phyloP scores from a whole-genome alignment of 2,329 filamentous ascomycete genomes.

The Biscogniauxia mediterranea region DNA sequence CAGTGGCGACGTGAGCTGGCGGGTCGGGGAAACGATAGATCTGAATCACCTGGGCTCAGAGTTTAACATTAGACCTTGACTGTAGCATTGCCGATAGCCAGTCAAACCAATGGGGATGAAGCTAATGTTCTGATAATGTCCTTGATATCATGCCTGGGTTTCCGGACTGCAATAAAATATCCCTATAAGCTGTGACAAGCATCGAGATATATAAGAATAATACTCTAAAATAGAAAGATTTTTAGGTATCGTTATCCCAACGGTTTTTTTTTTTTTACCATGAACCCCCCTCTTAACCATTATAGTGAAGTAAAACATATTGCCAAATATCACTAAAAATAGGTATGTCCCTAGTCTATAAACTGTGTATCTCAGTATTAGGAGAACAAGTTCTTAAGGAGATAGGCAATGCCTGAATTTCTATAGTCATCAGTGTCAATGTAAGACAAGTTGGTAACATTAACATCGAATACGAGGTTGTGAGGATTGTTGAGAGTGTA shows the following conservation, averaged over 20 bases:
- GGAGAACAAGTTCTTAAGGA: constrained; percentile 22
- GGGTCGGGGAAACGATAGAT: constrained; percentile 32
- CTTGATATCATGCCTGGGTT: too few relatives aligned
- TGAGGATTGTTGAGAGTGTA: constrained; percentile 40
- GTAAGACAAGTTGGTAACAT: constrained; percentile 39
- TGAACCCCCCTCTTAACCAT: too few relatives aligned
- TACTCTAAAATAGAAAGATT: too few relatives aligned
- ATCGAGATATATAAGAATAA: too few relatives aligned
- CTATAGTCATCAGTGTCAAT: constrained; percentile 46
- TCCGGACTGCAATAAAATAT: too few relatives aligned
- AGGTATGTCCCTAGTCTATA: neutral
- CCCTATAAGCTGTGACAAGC: too few relatives aligned
- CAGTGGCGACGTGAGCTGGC: constrained; percentile 36
- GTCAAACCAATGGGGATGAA: too few relatives aligned
- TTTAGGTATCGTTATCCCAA: too few relatives aligned
- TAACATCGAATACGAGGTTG: constrained; percentile 51
- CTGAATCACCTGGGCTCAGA: constrained; percentile 17
- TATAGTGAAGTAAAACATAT: too few relatives aligned
- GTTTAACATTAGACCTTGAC: neutral
- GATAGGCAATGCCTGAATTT: constrained; percentile 39
- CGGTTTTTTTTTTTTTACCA: too few relatives aligned
- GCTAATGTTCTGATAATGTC: too few relatives aligned
- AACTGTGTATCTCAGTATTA: neutral
- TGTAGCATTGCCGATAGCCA: neutral
- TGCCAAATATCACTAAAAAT: too few relatives aligned